Evolutionary conservation across 306 rosid genomes (phyloP).

Genomic region (Lotus japonicus): DNA sequence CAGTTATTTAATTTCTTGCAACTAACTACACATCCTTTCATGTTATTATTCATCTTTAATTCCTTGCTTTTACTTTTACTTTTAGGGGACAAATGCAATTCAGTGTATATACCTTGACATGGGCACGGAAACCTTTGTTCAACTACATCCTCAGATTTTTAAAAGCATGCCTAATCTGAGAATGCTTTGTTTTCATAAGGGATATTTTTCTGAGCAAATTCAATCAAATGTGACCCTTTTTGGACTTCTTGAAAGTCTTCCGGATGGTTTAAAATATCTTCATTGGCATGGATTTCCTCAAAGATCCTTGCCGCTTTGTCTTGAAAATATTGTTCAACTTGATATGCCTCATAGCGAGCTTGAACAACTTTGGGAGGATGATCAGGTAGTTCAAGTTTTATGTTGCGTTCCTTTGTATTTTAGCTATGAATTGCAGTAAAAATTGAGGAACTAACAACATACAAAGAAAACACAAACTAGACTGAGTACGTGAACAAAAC

Average conservation of each 20-base stretch:
- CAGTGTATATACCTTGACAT: constrained; percentile 13
- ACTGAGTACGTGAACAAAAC: too few species aligned
- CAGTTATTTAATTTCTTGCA: not conserved
- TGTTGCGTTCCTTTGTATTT: too few species aligned
- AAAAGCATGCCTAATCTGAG: constrained; percentile 20
- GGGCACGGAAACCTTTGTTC: too few species aligned
- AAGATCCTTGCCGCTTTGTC: not conserved
- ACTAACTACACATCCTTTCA: not conserved
- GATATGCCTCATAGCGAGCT: too few species aligned
- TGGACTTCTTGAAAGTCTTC: not conserved
- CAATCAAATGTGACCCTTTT: not conserved
- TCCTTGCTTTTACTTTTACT: not conserved
- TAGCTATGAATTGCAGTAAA: too few species aligned
- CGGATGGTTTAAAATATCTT: not conserved
- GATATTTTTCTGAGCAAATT: too few species aligned
- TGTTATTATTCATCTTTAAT: not conserved
- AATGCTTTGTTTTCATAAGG: not conserved
- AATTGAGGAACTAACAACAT: too few species aligned
- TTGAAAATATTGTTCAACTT: constrained; percentile 2
- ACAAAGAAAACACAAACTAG: too few species aligned
- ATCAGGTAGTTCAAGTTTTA: too few species aligned
- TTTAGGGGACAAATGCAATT: constrained; percentile 23
- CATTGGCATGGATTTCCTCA: constrained; percentile 16
- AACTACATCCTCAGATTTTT: not conserved
- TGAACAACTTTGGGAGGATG: too few species aligned